Evolutionary conservation across 2,329 filamentous ascomycete genomes (phyloP).

Genomic region (Alternaria novae-zelandiae): DNA sequence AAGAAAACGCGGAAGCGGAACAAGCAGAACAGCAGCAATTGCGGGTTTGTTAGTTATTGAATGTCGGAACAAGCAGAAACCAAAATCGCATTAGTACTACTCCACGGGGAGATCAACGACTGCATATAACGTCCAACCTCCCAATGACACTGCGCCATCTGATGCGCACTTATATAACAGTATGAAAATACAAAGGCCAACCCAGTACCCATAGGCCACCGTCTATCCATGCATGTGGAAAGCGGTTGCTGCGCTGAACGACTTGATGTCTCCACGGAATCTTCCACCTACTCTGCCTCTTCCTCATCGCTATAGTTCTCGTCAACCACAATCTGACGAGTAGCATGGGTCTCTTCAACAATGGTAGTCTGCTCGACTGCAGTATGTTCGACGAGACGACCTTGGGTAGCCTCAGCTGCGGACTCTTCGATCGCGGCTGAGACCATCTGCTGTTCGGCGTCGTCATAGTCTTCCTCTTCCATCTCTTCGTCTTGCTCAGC

Average conservation of each 20-base stretch:
- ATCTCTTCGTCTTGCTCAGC: neutral
- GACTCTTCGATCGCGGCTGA: neutral
- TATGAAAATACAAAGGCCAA: neutral
- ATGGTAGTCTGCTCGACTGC: neutral
- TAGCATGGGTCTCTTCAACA: neutral
- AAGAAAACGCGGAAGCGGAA: neutral
- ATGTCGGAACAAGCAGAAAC: neutral
- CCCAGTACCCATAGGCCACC: no score
- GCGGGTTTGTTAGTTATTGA: neutral
- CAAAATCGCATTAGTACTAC: neutral
- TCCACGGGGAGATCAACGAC: neutral
- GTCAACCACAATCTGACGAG: neutral
- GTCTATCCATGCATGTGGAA: neutral
- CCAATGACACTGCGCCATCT: neutral
- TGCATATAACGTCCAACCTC: neutral
- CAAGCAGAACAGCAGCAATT: neutral
- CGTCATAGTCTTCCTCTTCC: neutral
- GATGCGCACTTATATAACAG: neutral
- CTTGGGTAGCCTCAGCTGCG: neutral
- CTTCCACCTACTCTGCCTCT: neutral
- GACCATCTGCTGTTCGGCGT: neutral
- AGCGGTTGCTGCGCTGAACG: neutral
- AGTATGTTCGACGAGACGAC: neutral
- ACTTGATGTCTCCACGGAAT: neutral
- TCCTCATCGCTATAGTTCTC: conserved; percentile 4